These are phyloP conservation scores for Termitomyces titanicus DNA, from an alignment of 768 basidiomycete genomes.

Conservation along the genomic window DNA sequence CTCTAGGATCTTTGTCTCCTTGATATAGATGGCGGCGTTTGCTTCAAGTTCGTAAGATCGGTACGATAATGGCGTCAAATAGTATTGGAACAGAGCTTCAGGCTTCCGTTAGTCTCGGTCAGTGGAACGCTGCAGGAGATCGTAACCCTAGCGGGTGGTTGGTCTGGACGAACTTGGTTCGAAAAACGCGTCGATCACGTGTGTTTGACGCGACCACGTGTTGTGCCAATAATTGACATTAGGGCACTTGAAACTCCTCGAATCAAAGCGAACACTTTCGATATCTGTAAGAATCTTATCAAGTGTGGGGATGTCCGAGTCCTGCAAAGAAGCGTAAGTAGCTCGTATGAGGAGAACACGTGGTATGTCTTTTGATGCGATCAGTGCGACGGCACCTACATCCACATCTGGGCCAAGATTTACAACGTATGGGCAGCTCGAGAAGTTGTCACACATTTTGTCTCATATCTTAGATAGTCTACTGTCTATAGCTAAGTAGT, in stretches of 20 bases:
- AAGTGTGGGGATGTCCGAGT: no score
- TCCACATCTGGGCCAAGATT: no score
- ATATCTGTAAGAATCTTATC: neutral
- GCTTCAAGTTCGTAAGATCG: neutral
- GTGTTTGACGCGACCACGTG: slow-evolving; percentile 15
- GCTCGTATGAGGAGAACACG: no score
- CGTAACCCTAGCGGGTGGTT: neutral
- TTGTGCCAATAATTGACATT: neutral
- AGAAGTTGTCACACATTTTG: no score
- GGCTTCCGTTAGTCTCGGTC: neutral
- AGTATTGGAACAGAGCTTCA: neutral
- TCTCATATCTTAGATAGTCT: no score
- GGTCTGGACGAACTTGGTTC: no score
- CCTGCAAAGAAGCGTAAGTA: no score
- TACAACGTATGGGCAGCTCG: no score
- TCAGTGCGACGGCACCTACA: no score
- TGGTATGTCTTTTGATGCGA: no score
- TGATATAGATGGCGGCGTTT: neutral
- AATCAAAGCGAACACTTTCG: neutral
- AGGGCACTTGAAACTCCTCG: neutral
- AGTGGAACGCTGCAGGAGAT: neutral
- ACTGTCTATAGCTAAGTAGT: no score
- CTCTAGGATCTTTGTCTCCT: neutral
- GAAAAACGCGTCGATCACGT: slow-evolving; percentile 33
- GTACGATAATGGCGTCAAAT: neutral